A percentile compares a stretch with the other conserved stretches of the same genome.
These are phyloP conservation scores for Papiliotrema terrestris DNA, from an alignment of 1,284 basidiomycete species.

Conservation along the genomic window DNA sequence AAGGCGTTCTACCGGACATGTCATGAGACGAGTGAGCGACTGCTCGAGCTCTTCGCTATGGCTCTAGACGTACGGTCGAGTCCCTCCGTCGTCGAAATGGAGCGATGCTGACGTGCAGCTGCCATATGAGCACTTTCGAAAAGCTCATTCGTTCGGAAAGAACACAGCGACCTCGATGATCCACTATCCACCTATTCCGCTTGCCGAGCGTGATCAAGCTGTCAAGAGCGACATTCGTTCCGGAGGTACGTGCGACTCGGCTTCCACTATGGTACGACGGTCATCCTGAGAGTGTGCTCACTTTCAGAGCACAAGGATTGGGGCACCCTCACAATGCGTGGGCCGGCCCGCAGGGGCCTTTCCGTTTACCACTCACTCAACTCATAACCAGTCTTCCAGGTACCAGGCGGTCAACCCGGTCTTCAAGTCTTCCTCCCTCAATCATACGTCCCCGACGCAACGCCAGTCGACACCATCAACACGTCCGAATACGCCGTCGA, in stretches of 20 bases:
- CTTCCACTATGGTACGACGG: too few relatives aligned
- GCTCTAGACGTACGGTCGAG: constrained; percentile 14
- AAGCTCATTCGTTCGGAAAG: constrained; percentile 19
- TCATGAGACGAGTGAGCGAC: constrained; percentile 14
- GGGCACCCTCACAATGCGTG: constrained; percentile 22
- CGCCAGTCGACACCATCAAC: not conserved
- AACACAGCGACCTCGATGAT: constrained; percentile 22
- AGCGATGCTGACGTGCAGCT: constrained; percentile 5
- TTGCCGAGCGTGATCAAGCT: constrained; percentile 2
- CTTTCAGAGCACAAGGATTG: constrained; percentile 24
- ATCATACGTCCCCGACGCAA: constrained; percentile 1
- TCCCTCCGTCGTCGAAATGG: not conserved
- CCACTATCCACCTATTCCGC: constrained; percentile 16
- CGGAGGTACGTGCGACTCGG: constrained; percentile 12
- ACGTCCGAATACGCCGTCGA: constrained; percentile 1
- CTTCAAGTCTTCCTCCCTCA: constrained; percentile 20
- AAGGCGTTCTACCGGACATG: constrained; percentile 20
- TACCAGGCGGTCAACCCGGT: constrained; percentile 18
- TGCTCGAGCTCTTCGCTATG: constrained; percentile 22
- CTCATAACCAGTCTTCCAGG: constrained; percentile 15
- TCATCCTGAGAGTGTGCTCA: not conserved
- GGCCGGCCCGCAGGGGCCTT: not conserved
- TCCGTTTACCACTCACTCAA: too few relatives aligned
- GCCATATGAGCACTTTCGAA: constrained; percentile 16
- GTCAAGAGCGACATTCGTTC: constrained; percentile 18